Percentiles rank a stretch among this genome's conserved stretches.
Evolutionary conservation across 2,329 filamentous ascomycete species (phyloP).

Genomic region (Aspergillus fructus): DNA sequence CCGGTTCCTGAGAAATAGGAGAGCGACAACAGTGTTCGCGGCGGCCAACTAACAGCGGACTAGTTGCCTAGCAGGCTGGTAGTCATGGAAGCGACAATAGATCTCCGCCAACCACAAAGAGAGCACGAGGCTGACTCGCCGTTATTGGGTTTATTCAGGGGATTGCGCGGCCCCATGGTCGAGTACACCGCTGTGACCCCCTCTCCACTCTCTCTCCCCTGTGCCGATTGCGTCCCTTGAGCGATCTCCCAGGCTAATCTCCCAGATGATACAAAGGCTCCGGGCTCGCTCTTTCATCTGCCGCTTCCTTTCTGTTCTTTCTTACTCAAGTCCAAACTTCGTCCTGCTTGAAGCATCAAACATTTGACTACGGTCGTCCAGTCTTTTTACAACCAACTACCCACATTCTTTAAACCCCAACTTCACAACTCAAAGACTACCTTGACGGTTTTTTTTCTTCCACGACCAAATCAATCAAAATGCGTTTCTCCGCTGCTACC

Average conservation of each 20-base stretch:
- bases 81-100: constrained; percentile 6
- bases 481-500: constrained; percentile 45
- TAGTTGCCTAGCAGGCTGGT: constrained; percentile 11
- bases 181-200: constrained; percentile 11
- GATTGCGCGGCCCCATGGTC: not conserved
- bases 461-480: constrained; percentile 34
- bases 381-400: constrained; percentile 40
- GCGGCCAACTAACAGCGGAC: constrained; percentile 10
- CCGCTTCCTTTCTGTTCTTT: constrained; percentile 28
- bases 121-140: constrained; percentile 6
- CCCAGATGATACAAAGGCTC: constrained; percentile 41
- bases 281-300: constrained; percentile 23
- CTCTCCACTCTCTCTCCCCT: constrained; percentile 20
- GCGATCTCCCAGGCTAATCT: constrained; percentile 38
- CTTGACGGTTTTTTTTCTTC: constrained; percentile 32
- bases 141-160: constrained; percentile 8
- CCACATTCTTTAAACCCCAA: constrained; percentile 28
- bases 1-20: constrained; percentile 7
- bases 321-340: constrained; percentile 32
- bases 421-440: constrained; percentile 18
- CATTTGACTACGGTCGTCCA: constrained; percentile 46
- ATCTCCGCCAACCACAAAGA: constrained; percentile 15
- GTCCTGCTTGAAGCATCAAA: constrained; percentile 33
- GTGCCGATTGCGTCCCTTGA: constrained; percentile 19
- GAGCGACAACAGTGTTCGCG: constrained; percentile 3